phyloP scores from a whole-genome alignment of 2,329 filamentous ascomycete species.

The Botrytis elliptica region DNA sequence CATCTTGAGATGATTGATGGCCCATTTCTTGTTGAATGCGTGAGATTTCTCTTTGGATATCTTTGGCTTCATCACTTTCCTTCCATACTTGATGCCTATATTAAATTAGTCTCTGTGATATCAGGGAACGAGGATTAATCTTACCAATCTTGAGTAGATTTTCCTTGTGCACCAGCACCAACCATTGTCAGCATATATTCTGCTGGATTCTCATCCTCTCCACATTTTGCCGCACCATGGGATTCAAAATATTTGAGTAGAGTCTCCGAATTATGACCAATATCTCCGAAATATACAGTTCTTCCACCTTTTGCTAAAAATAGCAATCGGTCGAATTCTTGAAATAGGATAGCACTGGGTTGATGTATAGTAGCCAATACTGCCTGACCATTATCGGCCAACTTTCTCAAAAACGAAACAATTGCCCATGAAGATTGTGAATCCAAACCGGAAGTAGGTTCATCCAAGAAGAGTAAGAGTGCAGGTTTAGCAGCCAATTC shows the following conservation, averaged over 20 bases:
- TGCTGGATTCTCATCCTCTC: slow-evolving; percentile 71
- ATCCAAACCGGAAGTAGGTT: slow-evolving; percentile 92
- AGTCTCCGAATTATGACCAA: slow-evolving; percentile 51
- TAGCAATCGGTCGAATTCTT: slow-evolving; percentile 79
- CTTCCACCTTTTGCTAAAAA: slow-evolving; percentile 75
- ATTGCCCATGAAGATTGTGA: slow-evolving; percentile 95
- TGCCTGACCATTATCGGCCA: slow-evolving; percentile 85
- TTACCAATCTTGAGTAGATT: slow-evolving; percentile 58
- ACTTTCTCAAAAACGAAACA: slow-evolving; percentile 80
- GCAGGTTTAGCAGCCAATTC: slow-evolving; percentile 91
- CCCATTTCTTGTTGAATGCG: slow-evolving; percentile 32
- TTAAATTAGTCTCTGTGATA: not conserved
- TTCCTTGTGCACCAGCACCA: slow-evolving; percentile 60
- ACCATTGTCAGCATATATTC: slow-evolving; percentile 56
- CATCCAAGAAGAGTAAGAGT: slow-evolving; percentile 86
- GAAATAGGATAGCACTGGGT: slow-evolving; percentile 89
- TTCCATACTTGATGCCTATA: slow-evolving; percentile 43
- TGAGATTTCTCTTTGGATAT: slow-evolving; percentile 40
- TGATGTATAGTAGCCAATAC: slow-evolving; percentile 96
- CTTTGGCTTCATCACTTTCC: slow-evolving; percentile 37
- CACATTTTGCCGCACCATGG: slow-evolving; percentile 65
- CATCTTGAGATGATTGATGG: slow-evolving; percentile 57
- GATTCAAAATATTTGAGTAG: slow-evolving; percentile 67
- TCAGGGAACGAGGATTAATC: not conserved
- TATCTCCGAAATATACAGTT: slow-evolving; percentile 81